Base-by-base conservation (phyloP, 768 basidiomycete genomes). In the Leucogyrophana mollusca region DNA sequence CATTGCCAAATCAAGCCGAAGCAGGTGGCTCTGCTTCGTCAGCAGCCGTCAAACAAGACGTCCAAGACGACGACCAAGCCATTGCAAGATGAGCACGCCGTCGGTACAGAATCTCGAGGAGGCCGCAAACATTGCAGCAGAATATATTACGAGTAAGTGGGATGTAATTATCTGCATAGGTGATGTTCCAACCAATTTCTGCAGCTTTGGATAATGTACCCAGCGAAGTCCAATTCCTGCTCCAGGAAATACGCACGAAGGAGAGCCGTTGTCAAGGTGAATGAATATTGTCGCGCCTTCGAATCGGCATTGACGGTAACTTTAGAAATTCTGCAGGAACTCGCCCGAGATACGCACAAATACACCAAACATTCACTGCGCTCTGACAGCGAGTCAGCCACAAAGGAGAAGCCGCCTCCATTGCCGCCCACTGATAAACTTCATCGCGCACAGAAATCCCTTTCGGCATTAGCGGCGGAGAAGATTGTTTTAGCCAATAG, bases 161-260 rank as follows among this genome's bases (percentile, higher is more conserved):
- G 3, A 2, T 33, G 9, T n/a, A 6, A 13, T 4, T 6, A 2
- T 27, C 9, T 3, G 33, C 25, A 3, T n/a, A 4, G 30, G 21
- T 36, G 9, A n/a, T 9, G 22, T 4, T 18, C 14, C 34, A 33
- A 40, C 20, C 10, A 10, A 23, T 16, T 22, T 17, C 34, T 40
- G 14, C 52, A 78, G 76, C 73, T 42, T 67, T 78, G 16, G 76
- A 78, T 46, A 78, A 78, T 51, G 60, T 78, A 47, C 76, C 76
- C 1, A 69, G 66, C 24, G 76, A 78, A 56, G 65, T 78, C 8
- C 71, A 73, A 20, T 70, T 69, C 50, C 63, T 78, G 14, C 64
- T 78, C n/a, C 67, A 71, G 13, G 76, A 78, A 51, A 76, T 78
- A 25, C 68, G 70, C 30, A 57, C 68, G 43, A 76, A 70, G 49